Percentiles rank a stretch among this genome's conserved stretches.
Conservation (phyloP, 176 grass and related monocot species). For the Aegilops tauschii region DNA sequence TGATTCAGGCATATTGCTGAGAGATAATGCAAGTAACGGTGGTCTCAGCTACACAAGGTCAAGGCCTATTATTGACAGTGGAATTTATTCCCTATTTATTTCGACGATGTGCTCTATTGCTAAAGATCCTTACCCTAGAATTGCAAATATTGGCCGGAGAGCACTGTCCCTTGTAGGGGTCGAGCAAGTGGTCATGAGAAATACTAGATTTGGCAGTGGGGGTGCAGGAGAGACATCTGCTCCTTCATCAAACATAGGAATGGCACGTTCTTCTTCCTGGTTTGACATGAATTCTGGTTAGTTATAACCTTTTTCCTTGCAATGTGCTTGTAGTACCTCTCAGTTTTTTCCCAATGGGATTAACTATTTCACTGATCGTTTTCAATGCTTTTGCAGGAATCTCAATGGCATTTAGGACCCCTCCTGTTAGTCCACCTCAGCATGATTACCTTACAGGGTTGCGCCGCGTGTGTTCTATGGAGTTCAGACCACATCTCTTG, state of each 20-base stretch:
- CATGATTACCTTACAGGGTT: slow-evolving; percentile 82
- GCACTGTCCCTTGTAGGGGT: slow-evolving; percentile 81
- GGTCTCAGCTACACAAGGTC: slow-evolving; percentile 57
- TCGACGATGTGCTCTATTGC: slow-evolving; percentile 73
- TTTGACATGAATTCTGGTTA: slow-evolving; percentile 96
- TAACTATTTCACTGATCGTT: not conserved
- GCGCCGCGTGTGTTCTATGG: slow-evolving; percentile 90
- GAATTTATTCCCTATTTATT: slow-evolving; percentile 80
- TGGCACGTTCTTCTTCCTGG: slow-evolving; percentile 94
- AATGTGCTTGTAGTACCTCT: slow-evolving; percentile 15
- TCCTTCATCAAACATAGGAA: slow-evolving; percentile 59
- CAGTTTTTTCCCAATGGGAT: not conserved
- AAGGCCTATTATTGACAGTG: slow-evolving; percentile 52
- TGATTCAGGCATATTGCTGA: slow-evolving; percentile 79
- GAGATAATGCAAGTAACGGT: slow-evolving; percentile 75
- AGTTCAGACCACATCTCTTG: slow-evolving; percentile 74
- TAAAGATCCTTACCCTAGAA: slow-evolving; percentile 87
- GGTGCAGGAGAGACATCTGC: slow-evolving; percentile 64
- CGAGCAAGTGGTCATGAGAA: slow-evolving; percentile 79
- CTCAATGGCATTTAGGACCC: slow-evolving; percentile 80
- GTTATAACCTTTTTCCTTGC: slow-evolving; percentile 23
- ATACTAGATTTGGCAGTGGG: slow-evolving; percentile 64
- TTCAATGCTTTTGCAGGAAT: slow-evolving; percentile 55
- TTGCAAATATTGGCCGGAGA: slow-evolving; percentile 63
- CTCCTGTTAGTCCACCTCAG: slow-evolving; percentile 94